Conservation (phyloP, 2,329 filamentous ascomycete genomes). For the Ophiosphaerella narmari region DNA sequence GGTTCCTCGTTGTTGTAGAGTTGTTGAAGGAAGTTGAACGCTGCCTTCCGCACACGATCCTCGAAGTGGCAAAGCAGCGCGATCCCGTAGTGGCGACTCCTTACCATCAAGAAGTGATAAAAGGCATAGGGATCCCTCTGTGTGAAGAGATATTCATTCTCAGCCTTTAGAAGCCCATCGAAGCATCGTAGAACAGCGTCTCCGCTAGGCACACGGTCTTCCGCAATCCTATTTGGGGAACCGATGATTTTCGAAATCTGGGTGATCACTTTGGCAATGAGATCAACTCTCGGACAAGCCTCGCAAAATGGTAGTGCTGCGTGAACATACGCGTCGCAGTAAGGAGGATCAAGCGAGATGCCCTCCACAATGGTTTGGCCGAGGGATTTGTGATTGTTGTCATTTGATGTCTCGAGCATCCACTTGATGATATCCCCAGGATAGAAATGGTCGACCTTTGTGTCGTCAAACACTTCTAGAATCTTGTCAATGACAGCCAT, state of each 20-base stretch:
- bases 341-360: constrained; percentile 27
- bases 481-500: constrained; percentile 42
- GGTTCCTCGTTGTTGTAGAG: constrained; percentile 29
- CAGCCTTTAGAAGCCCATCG: constrained; percentile 21
- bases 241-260: constrained; percentile 24
- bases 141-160: constrained; percentile 28
- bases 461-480: constrained; percentile 38
- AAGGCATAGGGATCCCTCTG: constrained; percentile 25
- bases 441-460: constrained; percentile 36
- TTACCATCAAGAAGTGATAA: constrained; percentile 24
- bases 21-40: constrained; percentile 23
- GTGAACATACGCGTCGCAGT: constrained; percentile 38
- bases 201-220: constrained; percentile 26
- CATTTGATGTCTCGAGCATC: constrained; percentile 32
- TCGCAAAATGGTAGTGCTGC: constrained; percentile 40
- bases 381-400: constrained; percentile 15
- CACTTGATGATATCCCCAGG: constrained; percentile 42
- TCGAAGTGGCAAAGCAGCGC: constrained; percentile 37
- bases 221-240: constrained; percentile 9
- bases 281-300: constrained; percentile 14
- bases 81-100: constrained; percentile 20
- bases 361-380: constrained; percentile 37
- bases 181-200: constrained; percentile 35
- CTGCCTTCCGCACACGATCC: constrained; percentile 32
- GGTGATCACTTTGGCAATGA: constrained; percentile 25